Conservation (phyloP, 2,329 filamentous ascomycete species). For the Teratosphaeriaceae sp. region DNA sequence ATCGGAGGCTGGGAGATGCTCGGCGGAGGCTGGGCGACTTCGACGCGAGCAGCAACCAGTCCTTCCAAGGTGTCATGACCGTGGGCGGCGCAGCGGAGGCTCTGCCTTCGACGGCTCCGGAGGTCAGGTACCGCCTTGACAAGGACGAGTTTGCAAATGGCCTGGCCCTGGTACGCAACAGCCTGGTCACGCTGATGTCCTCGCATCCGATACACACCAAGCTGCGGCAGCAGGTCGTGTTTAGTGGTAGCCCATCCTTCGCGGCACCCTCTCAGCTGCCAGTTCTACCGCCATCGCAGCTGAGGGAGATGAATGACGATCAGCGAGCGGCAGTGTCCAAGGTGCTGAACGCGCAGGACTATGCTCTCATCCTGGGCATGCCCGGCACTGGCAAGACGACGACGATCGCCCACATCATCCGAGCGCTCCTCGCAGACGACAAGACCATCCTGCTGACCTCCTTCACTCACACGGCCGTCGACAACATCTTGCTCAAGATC, state of each 20-base stretch:
- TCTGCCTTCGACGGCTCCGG: constrained; percentile 29
- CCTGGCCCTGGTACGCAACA: constrained; percentile 91
- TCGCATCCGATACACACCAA: constrained; percentile 34
- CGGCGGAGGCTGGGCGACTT: constrained; percentile 71
- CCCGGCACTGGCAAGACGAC: constrained; percentile 97
- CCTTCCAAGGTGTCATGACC: constrained; percentile 89
- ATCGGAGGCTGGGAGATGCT: constrained; percentile 81
- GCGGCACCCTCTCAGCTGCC: constrained; percentile 40
- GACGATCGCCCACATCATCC: constrained; percentile 95
- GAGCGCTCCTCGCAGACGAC: constrained; percentile 76
- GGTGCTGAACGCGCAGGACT: constrained; percentile 92
- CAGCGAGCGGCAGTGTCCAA: constrained; percentile 83
- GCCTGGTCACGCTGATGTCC: constrained; percentile 84
- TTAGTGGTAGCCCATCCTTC: constrained; percentile 67
- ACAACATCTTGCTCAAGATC: constrained; percentile 95
- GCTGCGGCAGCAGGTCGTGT: constrained; percentile 73
- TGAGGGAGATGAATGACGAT: constrained; percentile 66
- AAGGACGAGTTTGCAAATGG: constrained; percentile 99
- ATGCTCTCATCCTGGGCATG: constrained; percentile 96
- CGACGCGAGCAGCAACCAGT: constrained; percentile 68
- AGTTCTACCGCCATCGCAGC: constrained; percentile 19
- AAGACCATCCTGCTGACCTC: constrained; percentile 92
- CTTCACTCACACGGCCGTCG: constrained; percentile 95
- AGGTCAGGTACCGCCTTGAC: constrained; percentile 74
- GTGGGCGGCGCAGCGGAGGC: constrained; percentile 51